Evolutionary conservation across 345 rosid species (phyloP).

Genomic region (Boechera stricta): DNA sequence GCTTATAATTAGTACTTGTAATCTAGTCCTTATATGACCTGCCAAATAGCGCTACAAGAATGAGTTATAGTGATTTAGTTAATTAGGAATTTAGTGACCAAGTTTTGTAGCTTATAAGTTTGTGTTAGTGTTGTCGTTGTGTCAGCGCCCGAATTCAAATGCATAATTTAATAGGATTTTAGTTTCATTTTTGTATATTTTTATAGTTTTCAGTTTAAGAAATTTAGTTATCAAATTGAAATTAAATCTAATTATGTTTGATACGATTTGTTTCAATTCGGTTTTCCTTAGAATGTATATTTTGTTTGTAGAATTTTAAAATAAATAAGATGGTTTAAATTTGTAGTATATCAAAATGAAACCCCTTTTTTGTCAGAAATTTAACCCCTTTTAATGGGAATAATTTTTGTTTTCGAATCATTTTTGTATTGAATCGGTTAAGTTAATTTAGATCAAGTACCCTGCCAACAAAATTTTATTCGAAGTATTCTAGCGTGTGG

Average conservation of each 20-base stretch:
- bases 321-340: not conserved
- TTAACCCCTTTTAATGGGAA: not conserved
- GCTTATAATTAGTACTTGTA: slow-evolving; percentile 45
- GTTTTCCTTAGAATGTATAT: not conserved
- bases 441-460: no score
- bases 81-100: not conserved
- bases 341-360: not conserved
- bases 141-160: not conserved
- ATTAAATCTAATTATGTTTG: not conserved
- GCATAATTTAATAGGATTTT: not conserved
- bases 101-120: not conserved
- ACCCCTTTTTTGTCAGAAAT: not conserved
- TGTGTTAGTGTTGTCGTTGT: not conserved
- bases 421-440: not conserved
- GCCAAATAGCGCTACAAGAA: slow-evolving; percentile 7
- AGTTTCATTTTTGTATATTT: not conserved
- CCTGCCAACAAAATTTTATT: no score
- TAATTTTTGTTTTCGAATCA: not conserved
- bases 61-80: not conserved
- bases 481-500: not conserved
- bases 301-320: not conserved
- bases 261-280: not conserved
- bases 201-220: no score
- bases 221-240: not conserved
- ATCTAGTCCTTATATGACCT: slow-evolving; percentile 40